Evolutionary conservation across 179 eudicot genomes (phyloP).

Genomic region (Silene noctiflora): DNA sequence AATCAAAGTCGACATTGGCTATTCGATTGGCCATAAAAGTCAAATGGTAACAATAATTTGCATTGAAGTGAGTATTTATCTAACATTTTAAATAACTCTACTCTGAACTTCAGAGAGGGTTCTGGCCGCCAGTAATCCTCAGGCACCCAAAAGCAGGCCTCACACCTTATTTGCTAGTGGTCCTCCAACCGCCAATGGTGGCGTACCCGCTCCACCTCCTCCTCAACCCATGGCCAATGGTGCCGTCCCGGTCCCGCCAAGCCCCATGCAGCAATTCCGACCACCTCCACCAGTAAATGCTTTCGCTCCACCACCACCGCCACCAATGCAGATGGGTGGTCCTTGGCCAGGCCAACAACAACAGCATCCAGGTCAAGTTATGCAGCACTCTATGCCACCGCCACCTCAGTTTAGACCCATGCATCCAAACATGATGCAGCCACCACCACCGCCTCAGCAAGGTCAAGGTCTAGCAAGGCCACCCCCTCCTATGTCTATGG

Average conservation of each 20-base stretch:
- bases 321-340: constrained; percentile 53
- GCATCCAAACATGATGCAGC: constrained; percentile 53
- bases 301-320: constrained; percentile 50
- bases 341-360: constrained; percentile 74
- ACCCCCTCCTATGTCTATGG: constrained; percentile 57
- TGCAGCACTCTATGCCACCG: constrained; percentile 38
- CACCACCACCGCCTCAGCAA: constrained; percentile 41
- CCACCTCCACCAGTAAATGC: constrained; percentile 44
- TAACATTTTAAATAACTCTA: background rate
- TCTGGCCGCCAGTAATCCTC: constrained; percentile 81
- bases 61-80: background rate
- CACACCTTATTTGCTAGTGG: constrained; percentile 95
- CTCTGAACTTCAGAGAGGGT: constrained; percentile 59
- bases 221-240: constrained; percentile 75
- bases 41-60: background rate
- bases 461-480: constrained; percentile 39
- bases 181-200: constrained; percentile 72
- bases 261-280: constrained; percentile 43
- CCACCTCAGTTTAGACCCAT: constrained; percentile 52
- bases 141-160: constrained; percentile 67
- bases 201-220: constrained; percentile 44
- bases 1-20: too few relatives aligned
- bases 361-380: constrained; percentile 44
- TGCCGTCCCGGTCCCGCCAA: constrained; percentile 49
- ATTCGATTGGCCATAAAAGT: background rate